These are phyloP conservation scores for Pythium folliculosum DNA, from an alignment of 352 stramenopile genomes.

Conservation along the genomic window DNA sequence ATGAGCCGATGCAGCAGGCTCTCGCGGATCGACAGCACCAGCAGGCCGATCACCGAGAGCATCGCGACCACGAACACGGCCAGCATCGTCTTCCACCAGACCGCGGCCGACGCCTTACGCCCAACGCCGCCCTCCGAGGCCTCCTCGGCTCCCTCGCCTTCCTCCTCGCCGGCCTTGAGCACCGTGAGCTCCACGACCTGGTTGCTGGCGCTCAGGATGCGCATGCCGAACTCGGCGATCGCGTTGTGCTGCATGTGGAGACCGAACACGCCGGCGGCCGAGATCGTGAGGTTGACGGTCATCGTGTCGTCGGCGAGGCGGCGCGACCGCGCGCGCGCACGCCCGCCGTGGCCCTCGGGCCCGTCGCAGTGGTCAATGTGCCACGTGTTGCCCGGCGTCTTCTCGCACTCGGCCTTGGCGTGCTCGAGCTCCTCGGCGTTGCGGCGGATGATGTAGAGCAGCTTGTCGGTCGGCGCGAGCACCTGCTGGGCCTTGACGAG, in stretches of 20 bases:
- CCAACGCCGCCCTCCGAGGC: neutral
- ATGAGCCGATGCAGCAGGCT: slow-evolving; percentile 36
- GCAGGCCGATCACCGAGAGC: slow-evolving; percentile 46
- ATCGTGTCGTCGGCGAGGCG: slow-evolving; percentile 35
- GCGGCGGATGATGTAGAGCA: slow-evolving; percentile 50
- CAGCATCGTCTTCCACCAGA: slow-evolving; percentile 45
- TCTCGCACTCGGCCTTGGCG: slow-evolving; percentile 41
- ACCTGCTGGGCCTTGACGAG: slow-evolving; percentile 42
- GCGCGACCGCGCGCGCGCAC: slow-evolving; percentile 7
- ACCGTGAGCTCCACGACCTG: slow-evolving; percentile 27
- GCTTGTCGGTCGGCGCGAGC: slow-evolving; percentile 38
- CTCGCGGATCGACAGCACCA: slow-evolving; percentile 38
- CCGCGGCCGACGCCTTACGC: slow-evolving; percentile 30
- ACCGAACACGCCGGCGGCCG: slow-evolving; percentile 35
- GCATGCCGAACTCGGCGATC: slow-evolving; percentile 46
- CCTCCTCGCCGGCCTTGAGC: slow-evolving; percentile 23
- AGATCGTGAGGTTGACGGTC: slow-evolving; percentile 44
- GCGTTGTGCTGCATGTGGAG: slow-evolving; percentile 58
- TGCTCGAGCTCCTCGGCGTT: slow-evolving; percentile 43
- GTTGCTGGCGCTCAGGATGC: slow-evolving; percentile 25
- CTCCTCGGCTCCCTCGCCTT: slow-evolving; percentile 7
- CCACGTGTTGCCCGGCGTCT: slow-evolving; percentile 42
- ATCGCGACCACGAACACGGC: slow-evolving; percentile 41
- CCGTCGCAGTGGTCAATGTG: slow-evolving; percentile 54
- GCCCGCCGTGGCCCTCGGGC: slow-evolving; percentile 29